Conservation (phyloP, 2,329 filamentous ascomycete genomes). For the Paecilomyces dactylethromorphus region DNA sequence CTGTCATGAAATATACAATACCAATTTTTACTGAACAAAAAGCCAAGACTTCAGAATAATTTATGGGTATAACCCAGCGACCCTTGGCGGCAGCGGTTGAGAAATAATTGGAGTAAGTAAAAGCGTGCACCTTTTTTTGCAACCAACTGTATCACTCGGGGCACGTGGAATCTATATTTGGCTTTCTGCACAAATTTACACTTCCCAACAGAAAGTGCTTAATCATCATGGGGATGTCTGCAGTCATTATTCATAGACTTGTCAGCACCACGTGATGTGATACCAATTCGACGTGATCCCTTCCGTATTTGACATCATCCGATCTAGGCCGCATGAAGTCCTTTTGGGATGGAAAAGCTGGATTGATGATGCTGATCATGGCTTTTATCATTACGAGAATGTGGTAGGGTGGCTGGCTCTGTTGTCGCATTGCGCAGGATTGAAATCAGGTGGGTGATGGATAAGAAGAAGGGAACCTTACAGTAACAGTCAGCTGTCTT, state of each 20-base stretch:
- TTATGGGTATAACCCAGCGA: too few species aligned
- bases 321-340: neutral
- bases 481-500: neutral
- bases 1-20: too few species aligned
- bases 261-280: neutral
- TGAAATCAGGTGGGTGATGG: neutral
- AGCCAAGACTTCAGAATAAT: too few species aligned
- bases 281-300: neutral
- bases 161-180: too few species aligned
- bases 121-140: too few species aligned
- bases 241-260: neutral
- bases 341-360: neutral
- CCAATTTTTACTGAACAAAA: too few species aligned
- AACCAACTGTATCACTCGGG: too few species aligned
- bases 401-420: neutral
- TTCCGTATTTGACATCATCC: neutral
- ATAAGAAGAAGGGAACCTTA: neutral
- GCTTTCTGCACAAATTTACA: too few species aligned
- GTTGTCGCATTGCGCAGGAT: neutral
- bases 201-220: neutral
- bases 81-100: too few species aligned
- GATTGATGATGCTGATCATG: neutral
- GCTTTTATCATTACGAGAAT: neutral
- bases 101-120: too few species aligned
- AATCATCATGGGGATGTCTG: neutral